Evolutionary conservation across 495 filamentous ascomycete genomes (phyloP).

Genomic region (Hypoxylon subgilvum): DNA sequence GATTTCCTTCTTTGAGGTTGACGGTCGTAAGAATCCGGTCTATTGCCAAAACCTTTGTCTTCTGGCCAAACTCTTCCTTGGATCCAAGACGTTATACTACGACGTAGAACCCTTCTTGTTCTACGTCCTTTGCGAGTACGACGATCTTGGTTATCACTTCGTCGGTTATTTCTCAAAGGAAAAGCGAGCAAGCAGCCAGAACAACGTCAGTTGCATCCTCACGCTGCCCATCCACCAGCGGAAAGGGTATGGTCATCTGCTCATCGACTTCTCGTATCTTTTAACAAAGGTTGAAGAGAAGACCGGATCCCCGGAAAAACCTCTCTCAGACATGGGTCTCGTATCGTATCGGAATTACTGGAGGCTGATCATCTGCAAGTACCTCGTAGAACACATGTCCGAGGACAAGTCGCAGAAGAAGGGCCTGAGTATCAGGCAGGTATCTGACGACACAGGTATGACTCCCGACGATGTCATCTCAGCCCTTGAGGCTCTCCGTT

Average conservation of each 20-base stretch:
- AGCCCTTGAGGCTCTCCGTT: slow-evolving; percentile 84
- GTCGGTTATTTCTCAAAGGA: slow-evolving; percentile 99
- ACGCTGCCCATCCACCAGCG: slow-evolving; percentile 95
- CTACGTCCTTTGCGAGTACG: slow-evolving; percentile 96
- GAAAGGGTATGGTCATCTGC: slow-evolving; percentile 92
- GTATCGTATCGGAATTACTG: slow-evolving; percentile 98
- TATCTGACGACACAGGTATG: slow-evolving; percentile 92
- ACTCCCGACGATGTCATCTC: slow-evolving; percentile 96
- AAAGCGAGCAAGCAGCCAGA: slow-evolving; percentile 90
- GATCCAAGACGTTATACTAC: slow-evolving; percentile 97
- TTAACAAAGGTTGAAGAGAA: slow-evolving; percentile 91
- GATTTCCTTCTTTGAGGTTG: slow-evolving; percentile 95
- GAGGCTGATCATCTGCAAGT: slow-evolving; percentile 80
- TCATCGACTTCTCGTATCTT: slow-evolving; percentile 98
- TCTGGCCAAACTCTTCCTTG: slow-evolving; percentile 92
- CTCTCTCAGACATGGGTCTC: slow-evolving; percentile 94
- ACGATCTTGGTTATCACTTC: slow-evolving; percentile 93
- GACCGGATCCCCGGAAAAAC: slow-evolving; percentile 95
- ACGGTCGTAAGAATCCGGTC: slow-evolving; percentile 93
- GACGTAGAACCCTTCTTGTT: slow-evolving; percentile 98
- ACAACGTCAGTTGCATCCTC: slow-evolving; percentile 97
- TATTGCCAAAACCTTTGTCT: slow-evolving; percentile 98
- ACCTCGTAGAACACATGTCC: slow-evolving; percentile 62
- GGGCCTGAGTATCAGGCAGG: slow-evolving; percentile 72
- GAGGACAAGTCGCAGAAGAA: slow-evolving; percentile 62